phyloP scores from a whole-genome alignment of 176 grass and related monocot genomes.

The Eleusine indica region DNA sequence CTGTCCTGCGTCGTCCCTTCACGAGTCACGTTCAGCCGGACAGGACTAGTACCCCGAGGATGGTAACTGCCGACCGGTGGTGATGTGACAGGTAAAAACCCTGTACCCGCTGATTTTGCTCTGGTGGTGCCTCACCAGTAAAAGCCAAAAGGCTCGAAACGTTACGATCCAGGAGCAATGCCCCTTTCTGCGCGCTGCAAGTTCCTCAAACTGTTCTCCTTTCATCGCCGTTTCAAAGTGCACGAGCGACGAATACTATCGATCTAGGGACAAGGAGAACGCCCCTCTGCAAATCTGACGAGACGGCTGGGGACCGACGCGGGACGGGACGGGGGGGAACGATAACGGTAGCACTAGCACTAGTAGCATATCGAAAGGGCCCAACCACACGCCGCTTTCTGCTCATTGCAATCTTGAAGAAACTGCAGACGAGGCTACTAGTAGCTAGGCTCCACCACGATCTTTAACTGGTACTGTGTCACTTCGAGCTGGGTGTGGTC shows the following conservation, averaged over 20 bases:
- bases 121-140: background rate
- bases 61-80: conserved; percentile 24
- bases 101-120: conserved; percentile 10
- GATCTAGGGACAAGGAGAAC: background rate
- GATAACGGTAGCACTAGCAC: background rate
- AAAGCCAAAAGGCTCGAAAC: background rate
- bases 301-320: background rate
- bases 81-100: conserved; percentile 32
- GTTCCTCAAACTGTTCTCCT: background rate
- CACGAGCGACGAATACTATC: background rate
- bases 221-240: background rate
- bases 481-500: conserved; percentile 34
- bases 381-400: background rate
- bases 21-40: background rate
- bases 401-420: conserved; percentile 51
- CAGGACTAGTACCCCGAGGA: background rate
- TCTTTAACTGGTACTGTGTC: conserved; percentile 38
- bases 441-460: conserved; percentile 23
- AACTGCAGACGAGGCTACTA: background rate
- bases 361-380: background rate
- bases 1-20: background rate
- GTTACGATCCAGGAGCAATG: background rate
- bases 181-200: background rate
- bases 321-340: background rate
- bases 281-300: conserved; percentile 29